Evolutionary conservation across 148 eudicot genomes (phyloP).

Genomic region (Nepenthes mirabilis): DNA sequence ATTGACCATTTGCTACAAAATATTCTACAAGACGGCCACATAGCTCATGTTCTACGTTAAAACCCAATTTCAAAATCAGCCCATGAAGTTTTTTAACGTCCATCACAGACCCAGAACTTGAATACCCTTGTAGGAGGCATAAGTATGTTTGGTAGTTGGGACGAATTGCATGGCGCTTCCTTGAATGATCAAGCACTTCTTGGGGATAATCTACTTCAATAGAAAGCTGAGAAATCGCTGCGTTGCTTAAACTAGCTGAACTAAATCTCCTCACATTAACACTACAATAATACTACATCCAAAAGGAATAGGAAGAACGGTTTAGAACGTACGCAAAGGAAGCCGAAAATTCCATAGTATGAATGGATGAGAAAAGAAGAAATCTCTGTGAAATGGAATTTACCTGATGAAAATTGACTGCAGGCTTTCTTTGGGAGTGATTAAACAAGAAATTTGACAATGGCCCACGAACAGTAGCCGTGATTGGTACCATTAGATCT

Average conservation of each 20-base stretch:
- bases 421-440: constrained; percentile 4
- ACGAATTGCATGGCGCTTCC: constrained; percentile 8
- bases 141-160: constrained; percentile 52
- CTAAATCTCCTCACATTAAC: constrained; percentile 7
- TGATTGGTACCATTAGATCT: constrained; percentile 11
- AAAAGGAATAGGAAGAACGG: not conserved
- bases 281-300: constrained; percentile 12
- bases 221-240: constrained; percentile 3
- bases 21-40: constrained; percentile 29
- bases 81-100: constrained; percentile 54
- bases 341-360: not conserved
- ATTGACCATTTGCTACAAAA: constrained; percentile 27
- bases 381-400: not conserved
- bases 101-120: constrained; percentile 28
- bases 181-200: not conserved
- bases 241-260: constrained; percentile 5
- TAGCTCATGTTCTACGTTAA: constrained; percentile 26
- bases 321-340: not conserved
- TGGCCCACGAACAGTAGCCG: constrained; percentile 15
- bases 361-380: not conserved
- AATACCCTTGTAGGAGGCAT: constrained; percentile 48
- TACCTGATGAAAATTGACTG: not conserved
- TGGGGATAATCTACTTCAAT: constrained; percentile 5
- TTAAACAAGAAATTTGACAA: constrained; percentile 7
- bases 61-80: constrained; percentile 45